Conservation (phyloP, 176 grass and related monocot species). For the Canna indica region DNA sequence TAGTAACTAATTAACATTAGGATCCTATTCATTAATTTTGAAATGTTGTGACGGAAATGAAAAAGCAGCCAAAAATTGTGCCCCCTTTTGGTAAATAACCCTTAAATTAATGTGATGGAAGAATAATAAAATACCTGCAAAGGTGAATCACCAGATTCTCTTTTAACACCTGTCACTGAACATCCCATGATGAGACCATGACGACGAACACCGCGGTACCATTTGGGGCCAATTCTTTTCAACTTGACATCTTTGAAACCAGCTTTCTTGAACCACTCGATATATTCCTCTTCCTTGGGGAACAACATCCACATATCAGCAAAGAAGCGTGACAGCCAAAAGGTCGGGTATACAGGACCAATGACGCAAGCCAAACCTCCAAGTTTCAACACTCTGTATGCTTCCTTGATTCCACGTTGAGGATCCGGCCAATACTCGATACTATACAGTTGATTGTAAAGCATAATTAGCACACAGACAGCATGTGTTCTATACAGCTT, state of each 20-base stretch:
- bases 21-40: too few species aligned
- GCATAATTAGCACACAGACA: background rate
- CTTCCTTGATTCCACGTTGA: constrained; percentile 85
- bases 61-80: too few species aligned
- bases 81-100: too few species aligned
- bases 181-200: constrained; percentile 96
- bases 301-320: constrained; percentile 99
- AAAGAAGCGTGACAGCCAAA: constrained; percentile 87
- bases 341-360: constrained; percentile 86
- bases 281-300: constrained; percentile 94
- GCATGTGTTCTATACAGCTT: background rate
- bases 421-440: constrained; percentile 98
- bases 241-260: constrained; percentile 88
- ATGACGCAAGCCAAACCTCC: constrained; percentile 70
- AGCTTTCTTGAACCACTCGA: constrained; percentile 86
- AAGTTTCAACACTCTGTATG: constrained; percentile 73
- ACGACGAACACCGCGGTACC: constrained; percentile 87
- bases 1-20: too few species aligned
- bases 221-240: constrained; percentile 93
- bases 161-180: constrained; percentile 79
- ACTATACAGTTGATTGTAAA: constrained; percentile 30
- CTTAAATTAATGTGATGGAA: too few species aligned
- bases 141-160: constrained; percentile 67
- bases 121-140: too few species aligned
- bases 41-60: too few species aligned